Conservation (phyloP, 805 yeast species). For the Ogataea kodamae region DNA sequence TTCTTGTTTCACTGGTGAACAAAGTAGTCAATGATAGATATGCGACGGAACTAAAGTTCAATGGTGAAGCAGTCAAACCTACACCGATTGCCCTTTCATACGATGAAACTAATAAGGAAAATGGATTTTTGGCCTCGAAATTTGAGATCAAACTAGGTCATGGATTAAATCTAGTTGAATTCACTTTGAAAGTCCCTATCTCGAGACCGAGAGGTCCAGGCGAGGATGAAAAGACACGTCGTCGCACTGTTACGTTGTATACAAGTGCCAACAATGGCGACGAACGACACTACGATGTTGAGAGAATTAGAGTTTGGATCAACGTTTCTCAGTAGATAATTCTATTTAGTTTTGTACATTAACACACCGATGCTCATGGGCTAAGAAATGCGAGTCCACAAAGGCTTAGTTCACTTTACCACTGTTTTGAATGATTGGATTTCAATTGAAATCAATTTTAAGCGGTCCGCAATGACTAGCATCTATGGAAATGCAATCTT, state of each 20-base stretch:
- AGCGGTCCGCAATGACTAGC: constrained; percentile 13
- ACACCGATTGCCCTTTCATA: constrained; percentile 40
- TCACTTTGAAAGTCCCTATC: constrained; percentile 30
- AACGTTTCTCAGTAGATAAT: constrained; percentile 31
- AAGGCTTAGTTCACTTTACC: too few relatives aligned
- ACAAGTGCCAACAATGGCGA: constrained; percentile 7
- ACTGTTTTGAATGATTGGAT: too few relatives aligned
- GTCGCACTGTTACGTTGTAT: constrained; percentile 8
- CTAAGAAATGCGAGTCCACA: too few relatives aligned
- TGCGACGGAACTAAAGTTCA: constrained; percentile 37
- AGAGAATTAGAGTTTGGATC: constrained; percentile 39
- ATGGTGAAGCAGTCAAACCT: constrained; percentile 43
- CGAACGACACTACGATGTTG: constrained; percentile 24
- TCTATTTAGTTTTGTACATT: constrained; percentile 1
- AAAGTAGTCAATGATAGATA: constrained; percentile 37
- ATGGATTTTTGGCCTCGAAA: constrained; percentile 32
- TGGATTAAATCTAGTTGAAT: constrained; percentile 45
- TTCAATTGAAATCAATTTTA: constrained; percentile 13
- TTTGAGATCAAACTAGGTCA: constrained; percentile 45
- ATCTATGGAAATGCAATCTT: constrained; percentile 9
- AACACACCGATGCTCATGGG: too few relatives aligned
- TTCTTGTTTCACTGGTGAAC: constrained; percentile 43
- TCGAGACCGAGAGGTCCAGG: constrained; percentile 1
- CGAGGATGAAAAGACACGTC: constrained; percentile 17
- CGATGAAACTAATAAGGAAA: constrained; percentile 21